Percentiles rank a stretch among this genome's conserved stretches.
These are phyloP conservation scores for Calonectria pauciramosa DNA, from an alignment of 2,329 filamentous ascomycete genomes.

Conservation along the genomic window DNA sequence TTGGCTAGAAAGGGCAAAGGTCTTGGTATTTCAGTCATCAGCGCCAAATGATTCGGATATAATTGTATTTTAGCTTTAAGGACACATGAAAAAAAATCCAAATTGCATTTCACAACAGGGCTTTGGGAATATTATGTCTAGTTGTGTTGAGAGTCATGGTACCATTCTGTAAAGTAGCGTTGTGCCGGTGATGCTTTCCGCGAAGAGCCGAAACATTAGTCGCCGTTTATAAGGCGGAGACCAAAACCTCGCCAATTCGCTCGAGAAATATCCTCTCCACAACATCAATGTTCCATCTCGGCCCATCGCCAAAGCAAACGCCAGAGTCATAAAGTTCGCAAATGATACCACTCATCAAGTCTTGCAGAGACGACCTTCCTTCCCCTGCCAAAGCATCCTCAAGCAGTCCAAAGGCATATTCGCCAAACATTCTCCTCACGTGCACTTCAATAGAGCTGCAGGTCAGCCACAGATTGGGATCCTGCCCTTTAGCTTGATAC, in stretches of 20 bases:
- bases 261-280: conserved; percentile 25
- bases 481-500: conserved; percentile 23
- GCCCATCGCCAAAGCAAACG: conserved; percentile 36
- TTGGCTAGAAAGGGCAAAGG: no score
- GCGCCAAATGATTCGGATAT: no score
- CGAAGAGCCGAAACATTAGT: not conserved
- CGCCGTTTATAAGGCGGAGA: not conserved
- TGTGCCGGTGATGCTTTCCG: not conserved
- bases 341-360: not conserved
- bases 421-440: conserved; percentile 14
- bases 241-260: not conserved
- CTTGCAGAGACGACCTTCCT: not conserved
- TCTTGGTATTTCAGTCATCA: no score
- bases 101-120: no score
- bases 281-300: conserved; percentile 26
- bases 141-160: no score
- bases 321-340: conserved; percentile 27
- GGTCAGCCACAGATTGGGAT: conserved; percentile 26
- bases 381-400: conserved; percentile 16
- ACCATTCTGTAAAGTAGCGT: not conserved
- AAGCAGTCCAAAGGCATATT: conserved; percentile 13
- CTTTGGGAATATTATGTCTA: no score
- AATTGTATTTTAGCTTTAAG: no score
- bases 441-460: conserved; percentile 25
- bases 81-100: no score